These are phyloP conservation scores for Exophiala lecanii-corni DNA, from an alignment of 2,329 filamentous ascomycete species.

Conservation along the genomic window DNA sequence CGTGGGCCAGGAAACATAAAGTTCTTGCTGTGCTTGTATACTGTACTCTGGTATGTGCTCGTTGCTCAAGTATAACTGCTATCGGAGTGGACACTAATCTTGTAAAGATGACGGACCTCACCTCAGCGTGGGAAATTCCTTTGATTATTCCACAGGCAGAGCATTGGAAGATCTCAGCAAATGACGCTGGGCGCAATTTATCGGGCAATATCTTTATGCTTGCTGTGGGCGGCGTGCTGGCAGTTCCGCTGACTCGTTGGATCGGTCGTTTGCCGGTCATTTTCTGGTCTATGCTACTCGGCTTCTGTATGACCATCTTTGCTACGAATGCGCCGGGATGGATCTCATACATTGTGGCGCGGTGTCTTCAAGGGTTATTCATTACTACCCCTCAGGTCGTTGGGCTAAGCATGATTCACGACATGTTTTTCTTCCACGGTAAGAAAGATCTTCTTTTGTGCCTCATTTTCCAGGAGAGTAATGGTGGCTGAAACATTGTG, in stretches of 20 bases:
- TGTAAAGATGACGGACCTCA: slow-evolving; percentile 1
- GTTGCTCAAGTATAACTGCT: too few relatives aligned
- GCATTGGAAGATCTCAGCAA: too few relatives aligned
- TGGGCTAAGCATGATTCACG: slow-evolving; percentile 41
- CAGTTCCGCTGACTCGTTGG: slow-evolving; percentile 36
- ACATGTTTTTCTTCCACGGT: slow-evolving; percentile 39
- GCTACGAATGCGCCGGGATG: slow-evolving; percentile 33
- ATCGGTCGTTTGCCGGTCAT: slow-evolving; percentile 41
- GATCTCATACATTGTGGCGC: slow-evolving; percentile 35
- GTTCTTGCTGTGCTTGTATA: too few relatives aligned
- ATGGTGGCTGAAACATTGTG: too few relatives aligned
- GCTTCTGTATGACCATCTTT: slow-evolving; percentile 34
- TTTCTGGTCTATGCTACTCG: slow-evolving; percentile 34
- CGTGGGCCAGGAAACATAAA: slow-evolving; percentile 3
- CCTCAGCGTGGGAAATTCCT: not conserved
- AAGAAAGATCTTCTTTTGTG: too few relatives aligned
- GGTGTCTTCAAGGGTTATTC: slow-evolving; percentile 42
- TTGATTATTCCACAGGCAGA: too few relatives aligned
- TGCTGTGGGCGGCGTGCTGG: slow-evolving; percentile 36
- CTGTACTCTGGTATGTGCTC: too few relatives aligned
- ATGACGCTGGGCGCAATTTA: too few relatives aligned
- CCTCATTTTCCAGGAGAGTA: too few relatives aligned
- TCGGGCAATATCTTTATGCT: too few relatives aligned
- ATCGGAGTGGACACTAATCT: too few relatives aligned
- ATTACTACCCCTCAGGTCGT: slow-evolving; percentile 35